Evolutionary conservation across 768 basidiomycete genomes (phyloP), one percentile per base, ranked within the genome.

Genomic region (Naganishia friedmannii): DNA sequence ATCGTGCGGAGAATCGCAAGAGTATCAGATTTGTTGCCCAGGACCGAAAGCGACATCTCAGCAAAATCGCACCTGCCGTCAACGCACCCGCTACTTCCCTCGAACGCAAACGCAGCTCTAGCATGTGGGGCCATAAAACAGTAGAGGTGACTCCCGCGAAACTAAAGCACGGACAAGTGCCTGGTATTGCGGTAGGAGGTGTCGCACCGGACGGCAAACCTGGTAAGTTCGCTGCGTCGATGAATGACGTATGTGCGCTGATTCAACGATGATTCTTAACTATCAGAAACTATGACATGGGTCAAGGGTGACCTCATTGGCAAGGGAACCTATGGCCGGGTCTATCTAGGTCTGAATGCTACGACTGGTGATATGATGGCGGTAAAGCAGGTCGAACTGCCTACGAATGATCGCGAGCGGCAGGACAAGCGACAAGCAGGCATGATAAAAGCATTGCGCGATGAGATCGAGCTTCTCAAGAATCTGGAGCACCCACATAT

Each of bases 321-420:
- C 37, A 92, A 91, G 77, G 96, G 96, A 29, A 94, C 93, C 15
- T 99, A 94, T 76, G 96, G 96, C 15, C 88, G 91, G 53, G 96
- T 99, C 32, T 99, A 97, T 77, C 87, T 98, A 67, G 96, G 92
- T 21, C 84, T 98, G 70, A 98, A 98, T 79, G 92, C 91, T 37
- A 93, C 92, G 3, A 95, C 93, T 0, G 93, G 93, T 69, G 94
- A 98, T 82, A 95, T 97, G 92, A 93, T 98, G 76, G 96, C 96
- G 21, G 96, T 99, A 73, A 99, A 99, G 82, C 96, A 98, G 82
- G 96, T 99, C 56, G 96, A 98, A 80, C 86, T 94, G 69, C 95
- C 96, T 1, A 87, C 88, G 63, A 94, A 93, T 9, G 87, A 88
- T 21, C 92, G 90, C 76, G 96, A 99, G 82, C 91, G 90, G 81